Base-by-base conservation (phyloP, 495 filamentous ascomycete species). In the Podospora sp. region DNA sequence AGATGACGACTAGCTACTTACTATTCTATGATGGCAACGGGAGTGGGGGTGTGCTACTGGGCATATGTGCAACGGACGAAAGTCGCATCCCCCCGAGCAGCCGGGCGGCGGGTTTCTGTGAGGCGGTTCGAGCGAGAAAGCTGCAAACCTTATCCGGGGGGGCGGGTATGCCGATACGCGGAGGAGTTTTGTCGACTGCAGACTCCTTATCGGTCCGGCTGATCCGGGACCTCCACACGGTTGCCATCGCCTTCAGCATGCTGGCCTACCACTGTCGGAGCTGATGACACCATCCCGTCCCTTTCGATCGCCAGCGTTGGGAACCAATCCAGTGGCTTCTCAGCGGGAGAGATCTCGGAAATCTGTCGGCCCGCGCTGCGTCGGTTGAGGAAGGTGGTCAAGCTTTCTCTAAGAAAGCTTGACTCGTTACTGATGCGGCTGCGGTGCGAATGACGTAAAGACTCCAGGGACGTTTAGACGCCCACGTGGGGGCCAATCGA, bases 281-380 rank as follows among this genome's bases (percentile, higher is more conserved):
- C 25, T 27, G 56, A 59, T 27, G 11, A n/a, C 56, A 25, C 56
- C 56, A 59, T 59, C 16, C 56, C 26, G 56, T 29, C 14, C 56
- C 6, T 59, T 6, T 11, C 24, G 26, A 59, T 59, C 25, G 56
- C 25, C 21, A 59, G 56, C 22, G 24, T 14, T 11, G 56, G 18
- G 18, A 29, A n/a, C 24, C 56, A 59, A 59, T 55, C 56, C 25
- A 16, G n/a, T 26, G 5, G 25, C 18, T 33, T 59, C n/a, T 20
- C 52, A n/a, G 52, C n/a, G 52, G 24, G 20, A 9, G 3, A 55
- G 24, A 46, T 46, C 16, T 46, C 40, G 40, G 40, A 11, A 46
- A 46, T 46, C 40, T 46, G 4, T 18, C 5, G 14, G 40, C 40
- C 12, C 40, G 11, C 40, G 14, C 2, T 4, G 16, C 14, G 40